Conservation (phyloP, 2,329 filamentous ascomycete species). For the Thyridium curvatum region DNA sequence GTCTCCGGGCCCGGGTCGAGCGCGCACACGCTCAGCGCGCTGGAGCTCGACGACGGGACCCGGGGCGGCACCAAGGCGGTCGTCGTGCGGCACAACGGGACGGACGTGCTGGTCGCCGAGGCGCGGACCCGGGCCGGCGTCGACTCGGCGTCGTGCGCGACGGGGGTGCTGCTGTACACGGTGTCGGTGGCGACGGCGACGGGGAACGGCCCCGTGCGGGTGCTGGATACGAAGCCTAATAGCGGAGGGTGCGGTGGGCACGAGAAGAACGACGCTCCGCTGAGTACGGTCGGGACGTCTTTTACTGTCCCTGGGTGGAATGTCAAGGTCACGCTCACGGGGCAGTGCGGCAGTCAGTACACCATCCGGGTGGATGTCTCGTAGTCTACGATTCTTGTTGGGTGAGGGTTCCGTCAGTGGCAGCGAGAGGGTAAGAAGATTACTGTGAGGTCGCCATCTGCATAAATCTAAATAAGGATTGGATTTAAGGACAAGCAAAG, state of each 20-base stretch:
- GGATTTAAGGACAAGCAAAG: no score
- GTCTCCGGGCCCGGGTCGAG: constrained; percentile 15
- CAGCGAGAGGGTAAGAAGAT: no score
- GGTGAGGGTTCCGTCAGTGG: no score
- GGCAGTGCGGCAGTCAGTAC: constrained; percentile 3
- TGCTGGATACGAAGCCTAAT: constrained; percentile 22
- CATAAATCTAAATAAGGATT: no score
- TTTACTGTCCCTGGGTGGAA: constrained; percentile 14
- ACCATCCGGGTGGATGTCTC: constrained; percentile 2
- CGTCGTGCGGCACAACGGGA: constrained; percentile 16
- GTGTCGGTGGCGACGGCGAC: constrained; percentile 19
- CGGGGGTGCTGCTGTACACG: constrained; percentile 27
- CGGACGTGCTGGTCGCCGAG: constrained; percentile 22
- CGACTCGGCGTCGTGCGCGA: constrained; percentile 19
- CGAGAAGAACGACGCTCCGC: constrained; percentile 23
- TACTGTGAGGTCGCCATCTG: no score
- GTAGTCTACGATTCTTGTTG: no score
- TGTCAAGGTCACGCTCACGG: constrained; percentile 15
- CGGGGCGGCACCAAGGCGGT: constrained; percentile 14
- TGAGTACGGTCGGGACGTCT: constrained; percentile 11
- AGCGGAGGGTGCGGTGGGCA: constrained; percentile 28
- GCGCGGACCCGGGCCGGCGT: constrained; percentile 16
- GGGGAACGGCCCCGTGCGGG: constrained; percentile 21
- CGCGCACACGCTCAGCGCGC: constrained; percentile 16
- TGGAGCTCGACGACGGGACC: constrained; percentile 8